phyloP scores from a whole-genome alignment of 768 basidiomycete species.

The Agrocybe praecox region DNA sequence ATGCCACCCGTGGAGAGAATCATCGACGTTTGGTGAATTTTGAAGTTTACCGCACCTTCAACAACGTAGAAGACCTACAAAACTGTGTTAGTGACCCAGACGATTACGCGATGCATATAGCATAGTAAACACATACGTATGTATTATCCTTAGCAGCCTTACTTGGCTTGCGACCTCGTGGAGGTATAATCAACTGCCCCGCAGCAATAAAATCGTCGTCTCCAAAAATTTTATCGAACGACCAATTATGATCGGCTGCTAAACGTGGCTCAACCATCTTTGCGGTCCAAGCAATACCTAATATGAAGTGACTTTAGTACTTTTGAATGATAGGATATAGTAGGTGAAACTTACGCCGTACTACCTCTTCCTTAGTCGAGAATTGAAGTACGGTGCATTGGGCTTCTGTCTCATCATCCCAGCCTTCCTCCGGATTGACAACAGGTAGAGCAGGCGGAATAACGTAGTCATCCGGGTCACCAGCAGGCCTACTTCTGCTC shows the following conservation, averaged over 20 bases:
- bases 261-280: slow-evolving; percentile 63
- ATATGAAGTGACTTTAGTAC: neutral
- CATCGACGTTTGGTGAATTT: slow-evolving; percentile 78
- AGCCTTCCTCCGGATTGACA: slow-evolving; percentile 69
- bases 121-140: slow-evolving; percentile 24
- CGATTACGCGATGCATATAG: neutral
- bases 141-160: slow-evolving; percentile 94
- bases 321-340: slow-evolving; percentile 4
- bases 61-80: slow-evolving; percentile 64
- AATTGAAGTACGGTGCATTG: slow-evolving; percentile 72
- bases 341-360: slow-evolving; percentile 69
- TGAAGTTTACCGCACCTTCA: slow-evolving; percentile 87
- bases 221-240: slow-evolving; percentile 89
- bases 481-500: slow-evolving; percentile 59
- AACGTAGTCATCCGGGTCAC: slow-evolving; percentile 34
- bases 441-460: slow-evolving; percentile 24
- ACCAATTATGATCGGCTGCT: slow-evolving; percentile 70
- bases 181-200: slow-evolving; percentile 83
- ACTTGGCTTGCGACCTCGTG: slow-evolving; percentile 77
- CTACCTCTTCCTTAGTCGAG: slow-evolving; percentile 57
- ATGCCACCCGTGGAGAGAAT: slow-evolving; percentile 81
- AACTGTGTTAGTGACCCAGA: neutral
- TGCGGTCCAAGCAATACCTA: slow-evolving; percentile 81
- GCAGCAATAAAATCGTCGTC: slow-evolving; percentile 92
- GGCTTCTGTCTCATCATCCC: slow-evolving; percentile 80